Base-by-base conservation (phyloP, 2,329 filamentous ascomycete species). In the Aschersonia sp. region DNA sequence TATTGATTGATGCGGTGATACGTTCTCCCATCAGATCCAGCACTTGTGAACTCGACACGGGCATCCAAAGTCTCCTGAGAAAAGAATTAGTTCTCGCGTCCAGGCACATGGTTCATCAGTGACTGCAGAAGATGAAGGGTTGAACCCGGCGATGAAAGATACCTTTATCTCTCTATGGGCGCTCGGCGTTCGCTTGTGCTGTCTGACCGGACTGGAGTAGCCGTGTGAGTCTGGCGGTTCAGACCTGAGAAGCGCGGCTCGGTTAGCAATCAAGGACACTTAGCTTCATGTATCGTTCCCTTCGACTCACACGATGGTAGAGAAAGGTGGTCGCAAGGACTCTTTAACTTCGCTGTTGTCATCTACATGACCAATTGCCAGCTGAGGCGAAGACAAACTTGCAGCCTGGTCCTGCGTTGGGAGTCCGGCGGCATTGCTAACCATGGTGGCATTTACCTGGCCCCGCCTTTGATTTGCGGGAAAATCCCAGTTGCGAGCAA, bases 1-100 rank as follows among this genome's bases (percentile, higher is more conserved):
- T 97, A 98, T 67, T 97, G 90, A 63, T 97, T 97, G 68, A 97
- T 90, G 49, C 81, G 78, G 60, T 94, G 87, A 60, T 94, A 81
- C 3, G 84, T 81, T 46, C 73, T 76, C 30, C 88, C 88, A 59
- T 95, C 87, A 55, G 83, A 73, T 56, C 90, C 83, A 62, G 88
- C 89, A 58, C 83, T 92, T 51, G 78, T 83, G 64, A 94, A 94
- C 60, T 92, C 81, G 32, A 87, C 89, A 50, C 80, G 81, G 47
- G 90, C 90, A 71, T 96, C 83, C 58, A 95, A 78, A 4, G 90
- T 96, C 79, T 95, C 89, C 84, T 90, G 56, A 48, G 30, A 30
- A 12, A 37, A 9, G 7, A 37, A 9, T 37, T 37, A 12, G 7
- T 37, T 9, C 7, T 37, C 33, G 12, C 12, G 33, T 37, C 33